These are phyloP conservation scores for Dictyostelium intermedium DNA, from an alignment of 78 protist species.

Conservation along the genomic window DNA sequence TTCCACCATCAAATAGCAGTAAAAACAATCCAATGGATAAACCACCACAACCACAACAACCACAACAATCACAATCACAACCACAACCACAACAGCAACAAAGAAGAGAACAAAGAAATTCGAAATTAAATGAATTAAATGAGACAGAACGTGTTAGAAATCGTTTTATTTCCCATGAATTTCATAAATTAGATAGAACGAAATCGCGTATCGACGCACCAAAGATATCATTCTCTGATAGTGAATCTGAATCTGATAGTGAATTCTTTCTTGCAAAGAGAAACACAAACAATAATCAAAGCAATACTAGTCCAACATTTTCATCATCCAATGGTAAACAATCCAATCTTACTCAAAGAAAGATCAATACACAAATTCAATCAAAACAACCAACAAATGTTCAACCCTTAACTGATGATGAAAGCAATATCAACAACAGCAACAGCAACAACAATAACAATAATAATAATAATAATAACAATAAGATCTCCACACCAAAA, in stretches of 20 bases:
- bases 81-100: not conserved
- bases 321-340: not conserved
- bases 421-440: too few species aligned
- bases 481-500: not conserved
- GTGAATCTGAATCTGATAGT: constrained; percentile 48
- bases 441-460: not conserved
- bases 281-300: not conserved
- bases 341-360: not conserved
- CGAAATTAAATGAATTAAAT: not conserved
- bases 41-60: not conserved
- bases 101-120: not conserved
- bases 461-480: not conserved
- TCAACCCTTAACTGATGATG: not conserved
- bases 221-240: not conserved
- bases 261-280: constrained; percentile 15
- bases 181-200: constrained; percentile 59
- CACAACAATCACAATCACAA: not conserved
- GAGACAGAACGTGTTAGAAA: constrained; percentile 51
- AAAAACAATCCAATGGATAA: not conserved
- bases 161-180: constrained; percentile 33
- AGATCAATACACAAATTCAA: not conserved
- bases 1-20: not conserved
- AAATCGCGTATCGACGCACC: constrained; percentile 59
- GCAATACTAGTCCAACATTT: not conserved
- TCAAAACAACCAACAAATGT: not conserved